Base-by-base conservation (phyloP, 306 rosid genomes). In the Gastrolobium villosum region DNA sequence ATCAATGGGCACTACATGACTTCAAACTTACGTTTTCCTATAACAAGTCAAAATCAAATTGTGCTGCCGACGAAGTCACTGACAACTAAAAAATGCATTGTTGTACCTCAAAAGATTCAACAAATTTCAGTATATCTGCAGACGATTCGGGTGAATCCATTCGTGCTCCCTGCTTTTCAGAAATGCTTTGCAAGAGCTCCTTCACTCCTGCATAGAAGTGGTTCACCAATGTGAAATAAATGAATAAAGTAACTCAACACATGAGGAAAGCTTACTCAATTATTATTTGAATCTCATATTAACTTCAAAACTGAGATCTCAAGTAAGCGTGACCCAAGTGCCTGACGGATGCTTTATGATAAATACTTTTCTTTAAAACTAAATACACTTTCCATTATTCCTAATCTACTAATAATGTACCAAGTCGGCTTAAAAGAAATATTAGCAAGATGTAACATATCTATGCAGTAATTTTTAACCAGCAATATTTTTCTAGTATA, bases 141-240 rank as follows among this genome's bases (percentile, higher is more conserved):
- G 92, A 83, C 10, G 99, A 95, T 82, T 95, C 94, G 49, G 81
- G 82, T 53, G 95, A 89, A 82, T 87, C 82, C 99, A 95, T 95
- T 81, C 60, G 69, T 81, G 81, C 87, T 72, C 99, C 99, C 73
- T 92, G 99, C 88, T 93, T 95, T 86, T 90, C 98, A 4, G 99
- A 95, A 79, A 95, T 82, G 77, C 72, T 89, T 84, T 89, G 92
- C 86, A 92, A 80, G 46, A 95, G 86, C 65, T 95, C 98, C 88
- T 95, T 95, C 45, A 89, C 97, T 87, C 98, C 99, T 95, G 83
- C 80, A 60, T 49, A 64, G 40, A 64, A 78, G 55, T 74, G 39
- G 66, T 79, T 26, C 56, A 14, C 73, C 79, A 77, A 68, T 53
- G 65, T 43, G 70, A 82, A 54, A 40, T 13, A 70, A 45, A 70